phyloP scores from a whole-genome alignment of 805 yeast genomes.

The Teunomyces atbi region DNA sequence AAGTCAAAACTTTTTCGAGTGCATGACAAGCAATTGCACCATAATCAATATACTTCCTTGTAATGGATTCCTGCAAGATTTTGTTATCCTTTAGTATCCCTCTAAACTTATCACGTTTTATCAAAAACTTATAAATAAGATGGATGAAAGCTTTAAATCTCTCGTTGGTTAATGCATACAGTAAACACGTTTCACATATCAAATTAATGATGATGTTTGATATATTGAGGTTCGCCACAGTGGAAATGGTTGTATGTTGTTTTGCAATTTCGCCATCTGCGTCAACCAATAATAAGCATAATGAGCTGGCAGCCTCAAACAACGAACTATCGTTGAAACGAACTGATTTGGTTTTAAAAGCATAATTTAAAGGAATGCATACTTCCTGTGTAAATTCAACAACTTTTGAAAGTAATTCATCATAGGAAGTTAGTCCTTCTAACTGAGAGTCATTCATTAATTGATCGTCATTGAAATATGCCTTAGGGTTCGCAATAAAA shows the following conservation, averaged over 20 bases:
- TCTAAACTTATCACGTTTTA: conserved; percentile 20
- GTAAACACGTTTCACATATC: conserved; percentile 35
- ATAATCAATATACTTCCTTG: conserved; percentile 10
- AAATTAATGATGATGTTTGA: conserved; percentile 32
- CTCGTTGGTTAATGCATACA: conserved; percentile 31
- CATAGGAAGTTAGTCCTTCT: conserved; percentile 8
- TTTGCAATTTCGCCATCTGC: conserved; percentile 12
- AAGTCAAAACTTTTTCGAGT: conserved; percentile 36
- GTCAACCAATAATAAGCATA: conserved; percentile 31
- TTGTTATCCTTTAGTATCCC: conserved; percentile 7
- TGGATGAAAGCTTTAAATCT: conserved; percentile 36
- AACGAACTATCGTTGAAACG: conserved; percentile 16
- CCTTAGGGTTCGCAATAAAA: conserved; percentile 32
- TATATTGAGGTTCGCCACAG: conserved; percentile 24
- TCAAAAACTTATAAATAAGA: conserved; percentile 33
- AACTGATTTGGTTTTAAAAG: conserved; percentile 17
- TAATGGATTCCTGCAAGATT: conserved; percentile 7
- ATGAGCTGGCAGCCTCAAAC: conserved; percentile 34
- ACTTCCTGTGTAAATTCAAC: conserved; percentile 23
- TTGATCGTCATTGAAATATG: conserved; percentile 28
- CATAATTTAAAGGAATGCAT: conserved; percentile 24
- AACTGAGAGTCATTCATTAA: conserved; percentile 20
- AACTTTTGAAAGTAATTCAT: conserved; percentile 9
- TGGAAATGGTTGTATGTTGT: conserved; percentile 21
- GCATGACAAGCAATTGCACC: conserved; percentile 24